phyloP scores from a whole-genome alignment of 805 yeast species.

The Sporopachydermia lactativora region DNA sequence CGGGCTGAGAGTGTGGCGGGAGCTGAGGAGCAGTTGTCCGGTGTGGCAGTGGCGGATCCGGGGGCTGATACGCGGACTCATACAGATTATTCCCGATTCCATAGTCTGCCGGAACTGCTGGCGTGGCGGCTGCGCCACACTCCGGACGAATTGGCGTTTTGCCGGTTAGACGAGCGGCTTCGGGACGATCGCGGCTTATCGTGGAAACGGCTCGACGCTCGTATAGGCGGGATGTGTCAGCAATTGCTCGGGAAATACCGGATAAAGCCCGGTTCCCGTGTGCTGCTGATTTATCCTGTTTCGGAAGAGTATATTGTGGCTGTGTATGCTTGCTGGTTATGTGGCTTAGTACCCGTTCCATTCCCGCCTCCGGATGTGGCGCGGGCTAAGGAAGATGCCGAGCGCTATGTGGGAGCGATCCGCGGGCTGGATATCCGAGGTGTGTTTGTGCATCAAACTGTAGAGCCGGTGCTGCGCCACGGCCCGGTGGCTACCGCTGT shows the following conservation, averaged over 20 bases:
- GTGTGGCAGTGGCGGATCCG: conserved; percentile 63
- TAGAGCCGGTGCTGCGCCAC: conserved; percentile 52
- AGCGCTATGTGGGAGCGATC: conserved; percentile 30
- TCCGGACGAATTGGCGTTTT: conserved; percentile 70
- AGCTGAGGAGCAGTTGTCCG: conserved; percentile 65
- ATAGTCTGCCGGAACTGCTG: conserved; percentile 54
- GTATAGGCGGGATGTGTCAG: conserved; percentile 61
- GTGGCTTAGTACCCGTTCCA: conserved; percentile 72
- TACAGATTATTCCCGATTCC: conserved; percentile 60
- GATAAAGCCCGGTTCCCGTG: conserved; percentile 54
- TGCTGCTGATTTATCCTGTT: conserved; percentile 71
- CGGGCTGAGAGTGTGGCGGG: conserved; percentile 46
- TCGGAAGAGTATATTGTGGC: conserved; percentile 80
- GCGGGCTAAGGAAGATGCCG: conserved; percentile 57
- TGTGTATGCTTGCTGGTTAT: conserved; percentile 70
- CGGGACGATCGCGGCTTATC: conserved; percentile 39
- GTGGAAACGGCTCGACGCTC: conserved; percentile 74
- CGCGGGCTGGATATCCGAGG: conserved; percentile 58
- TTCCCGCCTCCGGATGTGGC: conserved; percentile 54
- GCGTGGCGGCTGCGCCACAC: conserved; percentile 65
- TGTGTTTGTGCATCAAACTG: conserved; percentile 65
- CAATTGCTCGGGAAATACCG: conserved; percentile 55
- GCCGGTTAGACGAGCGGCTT: conserved; percentile 24
- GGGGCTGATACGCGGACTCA: conserved; percentile 68
- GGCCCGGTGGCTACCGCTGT: conserved; percentile 49